A percentile compares a stretch with the other conserved stretches of the same genome.
phyloP scores from a whole-genome alignment of 2,329 filamentous ascomycete genomes.

The Allantophomopsis cytisporea region DNA sequence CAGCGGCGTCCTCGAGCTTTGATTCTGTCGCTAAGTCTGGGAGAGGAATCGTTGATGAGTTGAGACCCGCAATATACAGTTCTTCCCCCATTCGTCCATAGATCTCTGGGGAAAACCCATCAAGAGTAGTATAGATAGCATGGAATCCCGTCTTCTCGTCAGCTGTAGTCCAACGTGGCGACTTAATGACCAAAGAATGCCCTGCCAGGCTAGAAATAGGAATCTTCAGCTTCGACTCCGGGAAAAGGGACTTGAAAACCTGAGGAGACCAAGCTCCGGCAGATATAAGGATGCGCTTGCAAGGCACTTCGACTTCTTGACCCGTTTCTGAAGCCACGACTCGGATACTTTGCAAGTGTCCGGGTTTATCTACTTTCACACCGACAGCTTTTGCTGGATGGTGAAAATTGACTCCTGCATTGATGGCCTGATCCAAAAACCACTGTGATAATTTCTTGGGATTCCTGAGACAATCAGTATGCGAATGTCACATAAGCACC shows the following conservation, averaged over 20 bases:
- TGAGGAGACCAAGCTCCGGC: constrained; percentile 59
- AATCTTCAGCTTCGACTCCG: constrained; percentile 32
- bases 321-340: constrained; percentile 30
- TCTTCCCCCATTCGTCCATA: constrained; percentile 54
- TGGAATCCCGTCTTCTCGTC: constrained; percentile 40
- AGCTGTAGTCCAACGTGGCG: constrained; percentile 34
- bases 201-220: constrained; percentile 52
- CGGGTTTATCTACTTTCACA: constrained; percentile 33
- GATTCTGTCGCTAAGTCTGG: constrained; percentile 39
- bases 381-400: constrained; percentile 45
- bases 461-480: too few species aligned
- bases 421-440: constrained; percentile 41
- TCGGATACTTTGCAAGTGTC: constrained; percentile 35
- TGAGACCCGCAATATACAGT: constrained; percentile 63
- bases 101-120: constrained; percentile 55
- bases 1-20: constrained; percentile 28
- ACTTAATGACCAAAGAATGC: constrained; percentile 55
- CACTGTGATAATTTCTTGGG: constrained; percentile 40
- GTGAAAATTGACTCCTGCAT: constrained; percentile 50
- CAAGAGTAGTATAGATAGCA: constrained; percentile 53
- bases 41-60: constrained; percentile 43
- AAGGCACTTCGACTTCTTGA: constrained; percentile 39
- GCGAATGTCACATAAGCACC: too few species aligned
- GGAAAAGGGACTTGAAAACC: constrained; percentile 55
- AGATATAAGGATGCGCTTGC: constrained; percentile 50